Base-by-base conservation (phyloP, 2,329 filamentous ascomycete genomes). In the Xylariaceae sp. region DNA sequence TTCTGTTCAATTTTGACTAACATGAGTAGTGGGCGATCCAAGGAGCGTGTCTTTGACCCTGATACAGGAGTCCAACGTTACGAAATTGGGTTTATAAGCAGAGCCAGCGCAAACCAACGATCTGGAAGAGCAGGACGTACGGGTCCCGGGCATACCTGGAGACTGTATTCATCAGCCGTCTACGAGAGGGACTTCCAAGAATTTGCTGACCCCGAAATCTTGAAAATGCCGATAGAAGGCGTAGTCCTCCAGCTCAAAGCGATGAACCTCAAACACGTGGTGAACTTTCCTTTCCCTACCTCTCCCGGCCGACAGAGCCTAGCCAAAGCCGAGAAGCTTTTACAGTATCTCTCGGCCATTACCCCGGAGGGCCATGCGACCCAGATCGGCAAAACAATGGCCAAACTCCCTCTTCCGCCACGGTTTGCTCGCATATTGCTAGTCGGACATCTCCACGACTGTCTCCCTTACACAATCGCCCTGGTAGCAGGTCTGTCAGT, bases 251-350 rank as follows among this genome's bases (percentile, higher is more conserved):
- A 96, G 69, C 83, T 99, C 63, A 99, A 97, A 75, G 85, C 87
- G 47, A 96, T 99, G 89, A 89, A 91, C 51, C 81, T 96, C 30
- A 88, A 92, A 56, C 86, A 92, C 53, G 87, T 99, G 7, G 81
- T 89, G 68, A 95, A 94, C 70, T 99, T 99, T 68, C 94, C 95
- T 0, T 99, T 97, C 68, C 94, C 94, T 3, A 97, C 92, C 13
- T 85, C 91, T 0, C 94, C 94, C 1, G 86, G 91, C 63, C 80
- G 85, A 13, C 77, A 84, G 49, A 89, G 85, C 58, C 77, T 99
- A 18, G 81, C 83, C 46, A 89, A 87, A 66, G 91, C 94, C 0
- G 94, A 99, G 72, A 90, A 87, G 65, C 78, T 96, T 7, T 77
- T 99, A 8, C 85, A 82, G 44, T 95, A 96, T 67, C 80, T 99